Base-by-base conservation (phyloP, 768 basidiomycete genomes). In the Rubroboletus pulcherrimus region DNA sequence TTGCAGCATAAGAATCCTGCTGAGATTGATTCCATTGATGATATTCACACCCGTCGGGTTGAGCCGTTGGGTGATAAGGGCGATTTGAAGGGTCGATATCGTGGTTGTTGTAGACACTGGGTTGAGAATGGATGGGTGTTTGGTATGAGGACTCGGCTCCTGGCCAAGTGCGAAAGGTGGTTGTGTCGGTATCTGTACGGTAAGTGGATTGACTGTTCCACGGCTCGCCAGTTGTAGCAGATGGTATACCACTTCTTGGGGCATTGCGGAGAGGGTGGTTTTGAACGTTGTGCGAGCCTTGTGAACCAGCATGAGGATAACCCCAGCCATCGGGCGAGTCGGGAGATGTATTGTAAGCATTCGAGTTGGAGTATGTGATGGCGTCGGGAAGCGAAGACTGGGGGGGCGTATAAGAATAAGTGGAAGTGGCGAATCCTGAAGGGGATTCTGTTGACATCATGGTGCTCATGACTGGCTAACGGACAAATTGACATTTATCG, bases 251-350 rank as follows among this genome's bases (percentile, higher is more conserved):
- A 17, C 41, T 55, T 53, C 71, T 63, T 43, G 33, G 56, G 43
- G 73, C 48, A 46, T 69, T 71, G 30, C 83, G 79, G 35, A 85
- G 72, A 45, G 78, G 74, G 2, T 81, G 78, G 73, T 74, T 68
- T 68, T 82, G 62, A 74, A 82, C 65, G 48, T 10, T 77, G 76
- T 53, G 76, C 59, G 56, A 69, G 54, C 55, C 72, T 63, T 55
- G 78, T 51, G 38, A 66, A 35, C 54, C 38, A 12, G 67, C 24
- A 39, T 69, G 60, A 15, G 73, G 59, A 64, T 87, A 88, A 8
- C 74, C 79, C 86, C 87, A 89, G 37, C 77, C 67, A 30, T 82
- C 73, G 11, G 78, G 60, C 34, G 78, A 71, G 53, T 79, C 77
- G 34, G 80, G 64, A 30, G 80, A 62, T 15, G 77, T 55, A 45